Evolutionary conservation across 805 yeast species (phyloP).

Genomic region (Yarrowia divulgata): DNA sequence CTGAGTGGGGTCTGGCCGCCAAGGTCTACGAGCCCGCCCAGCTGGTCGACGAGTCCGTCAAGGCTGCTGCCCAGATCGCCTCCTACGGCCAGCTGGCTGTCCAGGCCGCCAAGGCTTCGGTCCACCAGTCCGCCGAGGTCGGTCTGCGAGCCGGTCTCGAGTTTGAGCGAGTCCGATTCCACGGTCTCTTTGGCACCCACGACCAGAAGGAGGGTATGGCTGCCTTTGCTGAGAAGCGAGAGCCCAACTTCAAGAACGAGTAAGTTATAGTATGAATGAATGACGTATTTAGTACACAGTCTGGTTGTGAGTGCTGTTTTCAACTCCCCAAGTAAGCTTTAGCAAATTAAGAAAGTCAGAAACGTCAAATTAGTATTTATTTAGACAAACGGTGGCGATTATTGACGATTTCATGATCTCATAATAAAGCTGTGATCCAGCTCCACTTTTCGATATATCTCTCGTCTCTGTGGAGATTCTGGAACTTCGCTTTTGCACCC

Average conservation of each 20-base stretch:
- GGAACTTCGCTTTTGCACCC: too few relatives aligned
- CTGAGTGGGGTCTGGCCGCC: conserved; percentile 59
- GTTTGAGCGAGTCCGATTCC: conserved; percentile 57
- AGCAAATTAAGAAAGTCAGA: too few relatives aligned
- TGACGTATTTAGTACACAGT: background rate
- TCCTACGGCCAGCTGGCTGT: conserved; percentile 55
- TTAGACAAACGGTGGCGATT: too few relatives aligned
- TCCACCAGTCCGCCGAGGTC: conserved; percentile 54
- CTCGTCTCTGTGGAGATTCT: too few relatives aligned
- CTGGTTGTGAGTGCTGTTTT: background rate
- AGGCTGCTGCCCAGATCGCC: conserved; percentile 56
- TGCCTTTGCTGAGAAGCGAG: conserved; percentile 59
- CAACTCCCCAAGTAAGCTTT: too few relatives aligned
- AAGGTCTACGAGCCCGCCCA: conserved; percentile 53
- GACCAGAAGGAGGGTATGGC: conserved; percentile 61
- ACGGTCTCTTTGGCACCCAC: conserved; percentile 55
- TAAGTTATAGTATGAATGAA: conserved; percentile 40
- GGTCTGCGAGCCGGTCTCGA: conserved; percentile 53
- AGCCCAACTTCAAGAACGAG: conserved; percentile 51
- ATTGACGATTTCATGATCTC: too few relatives aligned
- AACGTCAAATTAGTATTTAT: too few relatives aligned
- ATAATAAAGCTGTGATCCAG: too few relatives aligned
- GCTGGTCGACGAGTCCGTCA: conserved; percentile 55
- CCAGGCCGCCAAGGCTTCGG: conserved; percentile 57
- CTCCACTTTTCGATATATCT: too few relatives aligned